Evolutionary conservation across 2,329 filamentous ascomycete species (phyloP).

Genomic region (Aureobasidium lini): DNA sequence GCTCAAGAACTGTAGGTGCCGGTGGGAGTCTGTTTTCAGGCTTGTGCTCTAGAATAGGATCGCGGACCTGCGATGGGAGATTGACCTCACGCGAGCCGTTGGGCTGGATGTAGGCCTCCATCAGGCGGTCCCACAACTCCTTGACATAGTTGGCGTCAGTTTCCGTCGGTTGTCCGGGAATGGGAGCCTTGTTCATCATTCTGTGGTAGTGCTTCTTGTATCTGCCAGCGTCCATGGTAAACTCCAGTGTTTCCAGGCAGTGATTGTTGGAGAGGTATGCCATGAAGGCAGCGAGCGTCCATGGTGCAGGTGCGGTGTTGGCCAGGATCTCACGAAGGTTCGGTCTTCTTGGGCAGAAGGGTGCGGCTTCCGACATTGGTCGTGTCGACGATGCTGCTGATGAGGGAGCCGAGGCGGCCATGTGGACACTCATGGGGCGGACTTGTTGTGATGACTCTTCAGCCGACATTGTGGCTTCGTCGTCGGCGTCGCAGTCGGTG

Average conservation of each 20-base stretch:
- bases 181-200: slow-evolving; percentile 45
- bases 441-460: slow-evolving; percentile 29
- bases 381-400: slow-evolving; percentile 17
- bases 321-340: slow-evolving; percentile 80
- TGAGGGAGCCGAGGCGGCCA: slow-evolving; percentile 15
- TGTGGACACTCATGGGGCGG: background rate
- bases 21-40: slow-evolving; percentile 55
- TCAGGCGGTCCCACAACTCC: slow-evolving; percentile 77
- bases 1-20: slow-evolving; percentile 66
- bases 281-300: slow-evolving; percentile 88
- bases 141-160: slow-evolving; percentile 62
- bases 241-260: slow-evolving; percentile 92
- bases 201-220: slow-evolving; percentile 64
- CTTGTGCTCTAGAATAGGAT: slow-evolving; percentile 63
- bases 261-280: slow-evolving; percentile 95
- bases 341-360: slow-evolving; percentile 55
- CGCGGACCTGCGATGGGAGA: slow-evolving; percentile 75
- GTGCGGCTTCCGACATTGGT: slow-evolving; percentile 29
- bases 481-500: slow-evolving; percentile 36
- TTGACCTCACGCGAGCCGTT: slow-evolving; percentile 86
- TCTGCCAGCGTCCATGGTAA: slow-evolving; percentile 86
- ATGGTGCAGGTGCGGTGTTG: slow-evolving; percentile 78
- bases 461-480: slow-evolving; percentile 44
- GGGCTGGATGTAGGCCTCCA: slow-evolving; percentile 83
- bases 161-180: slow-evolving; percentile 36